Evolutionary conservation across 2,329 filamentous ascomycete species (phyloP).

Genomic region (Arthrinium phaeospermum): DNA sequence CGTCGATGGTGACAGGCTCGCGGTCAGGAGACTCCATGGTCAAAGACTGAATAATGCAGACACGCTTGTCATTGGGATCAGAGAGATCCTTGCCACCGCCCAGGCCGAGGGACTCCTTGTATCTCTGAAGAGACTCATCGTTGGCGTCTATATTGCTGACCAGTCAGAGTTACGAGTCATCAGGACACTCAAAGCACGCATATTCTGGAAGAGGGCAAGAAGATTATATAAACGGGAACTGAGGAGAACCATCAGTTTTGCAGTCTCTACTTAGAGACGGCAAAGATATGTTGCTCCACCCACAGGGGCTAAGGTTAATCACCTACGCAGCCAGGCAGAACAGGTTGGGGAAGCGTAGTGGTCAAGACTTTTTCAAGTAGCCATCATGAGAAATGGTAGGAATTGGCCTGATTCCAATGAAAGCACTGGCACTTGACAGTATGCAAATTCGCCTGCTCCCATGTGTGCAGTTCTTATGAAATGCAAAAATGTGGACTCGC

Average conservation of each 20-base stretch:
- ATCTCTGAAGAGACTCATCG: conserved; percentile 94
- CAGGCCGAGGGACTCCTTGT: conserved; percentile 95
- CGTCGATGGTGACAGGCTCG: conserved; percentile 85
- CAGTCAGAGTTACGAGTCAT: not conserved
- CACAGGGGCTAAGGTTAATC: not conserved
- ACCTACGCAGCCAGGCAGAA: not conserved
- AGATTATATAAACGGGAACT: not conserved
- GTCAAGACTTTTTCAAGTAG: not conserved
- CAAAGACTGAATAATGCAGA: conserved; percentile 91
- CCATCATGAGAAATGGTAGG: not conserved
- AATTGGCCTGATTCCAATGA: not conserved
- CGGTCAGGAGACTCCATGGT: conserved; percentile 86
- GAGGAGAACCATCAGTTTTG: not conserved
- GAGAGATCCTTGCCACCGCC: conserved; percentile 74
- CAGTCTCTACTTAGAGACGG: conserved; percentile 12
- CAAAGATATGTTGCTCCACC: not conserved
- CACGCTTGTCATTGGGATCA: conserved; percentile 81
- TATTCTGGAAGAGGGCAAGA: not conserved
- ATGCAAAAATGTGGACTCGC: not conserved
- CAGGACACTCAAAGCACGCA: not conserved
- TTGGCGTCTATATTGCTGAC: conserved; percentile 56
- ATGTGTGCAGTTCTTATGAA: not conserved
- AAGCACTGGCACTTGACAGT: not conserved
- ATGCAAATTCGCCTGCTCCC: not conserved
- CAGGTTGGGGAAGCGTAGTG: not conserved